Conservation (phyloP, 169 alveolate species). For the Plasmodium inui region DNA sequence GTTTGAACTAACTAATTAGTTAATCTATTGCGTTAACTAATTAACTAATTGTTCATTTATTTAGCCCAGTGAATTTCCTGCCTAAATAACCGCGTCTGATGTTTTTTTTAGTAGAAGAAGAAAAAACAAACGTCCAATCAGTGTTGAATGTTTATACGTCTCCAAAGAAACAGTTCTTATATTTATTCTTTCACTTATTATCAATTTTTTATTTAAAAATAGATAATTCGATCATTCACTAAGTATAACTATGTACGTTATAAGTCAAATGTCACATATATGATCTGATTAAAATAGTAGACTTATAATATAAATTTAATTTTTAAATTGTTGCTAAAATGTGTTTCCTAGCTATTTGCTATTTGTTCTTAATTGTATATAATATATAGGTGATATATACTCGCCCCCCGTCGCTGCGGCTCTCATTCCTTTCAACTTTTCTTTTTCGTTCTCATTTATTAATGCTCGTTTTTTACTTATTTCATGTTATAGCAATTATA, state of each 20-base stretch:
- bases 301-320: too few species aligned
- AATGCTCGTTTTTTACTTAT: background rate
- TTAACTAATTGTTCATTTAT: background rate
- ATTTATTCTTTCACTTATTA: too few species aligned
- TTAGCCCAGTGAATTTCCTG: background rate
- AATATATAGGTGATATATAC: background rate
- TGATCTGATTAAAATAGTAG: background rate
- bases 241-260: background rate
- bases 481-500: background rate
- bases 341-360: background rate
- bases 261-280: background rate
- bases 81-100: background rate
- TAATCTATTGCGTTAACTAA: too few species aligned
- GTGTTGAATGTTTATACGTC: background rate
- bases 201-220: too few species aligned
- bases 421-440: background rate
- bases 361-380: background rate
- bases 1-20: background rate
- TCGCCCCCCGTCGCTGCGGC: background rate
- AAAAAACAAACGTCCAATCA: background rate
- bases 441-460: background rate
- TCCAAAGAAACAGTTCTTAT: background rate
- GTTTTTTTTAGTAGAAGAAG: background rate
- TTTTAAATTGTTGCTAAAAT: background rate
- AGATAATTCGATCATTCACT: background rate